Base-by-base conservation (phyloP, 768 basidiomycete genomes). In the Pisolithus tinctorius region DNA sequence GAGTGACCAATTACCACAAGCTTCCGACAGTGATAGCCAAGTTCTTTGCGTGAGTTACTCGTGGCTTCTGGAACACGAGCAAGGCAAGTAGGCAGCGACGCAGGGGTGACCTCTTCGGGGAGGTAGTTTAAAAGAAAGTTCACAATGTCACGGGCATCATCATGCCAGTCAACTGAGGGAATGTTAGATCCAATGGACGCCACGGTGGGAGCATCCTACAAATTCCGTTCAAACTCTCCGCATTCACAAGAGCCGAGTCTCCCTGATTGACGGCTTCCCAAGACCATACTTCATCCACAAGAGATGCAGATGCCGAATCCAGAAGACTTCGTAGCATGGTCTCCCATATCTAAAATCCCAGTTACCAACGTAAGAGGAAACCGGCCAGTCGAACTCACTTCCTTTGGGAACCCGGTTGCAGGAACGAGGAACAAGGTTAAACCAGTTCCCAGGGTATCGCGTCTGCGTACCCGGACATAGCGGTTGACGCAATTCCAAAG, bases 1-100 rank as follows among this genome's bases (percentile, higher is more conserved):
- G 90, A 93, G 62, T 96, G 93, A 0, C 91, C 93, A 4, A 92
- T 69, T 4, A 74, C 81, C 23, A 92, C 71, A 2, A 93, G 59
- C 16, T 66, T 78, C 31, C 85, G 77, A 4, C 53, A 31, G 63
- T 61, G 20, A 20, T 20, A 20, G 20, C 20, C 20, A 20, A 20
- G 20, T 20, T 20, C 20, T 20, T 20, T 20, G 36, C 88, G 78
- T 17, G 58, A 49, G 2, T 68, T 60, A 0, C 78, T 67, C 50
- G 80, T 72, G 6, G 63, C 56, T 0, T 62, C 49, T 0, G 79
- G 52, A 3, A 88, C 53, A 17, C 77, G 78, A 3, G 70, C 59
- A 10, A 90, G 71, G 50, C 80, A 75, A 0, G 73, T 72, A 0
- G 86, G 84, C 0, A 88, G 70, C 0, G 55, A 45, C 0, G 61